Evolutionary conservation across 1,139 yeast genomes (phyloP), one percentile per base, ranked within the genome.

Genomic region (Kodamaea sp.): DNA sequence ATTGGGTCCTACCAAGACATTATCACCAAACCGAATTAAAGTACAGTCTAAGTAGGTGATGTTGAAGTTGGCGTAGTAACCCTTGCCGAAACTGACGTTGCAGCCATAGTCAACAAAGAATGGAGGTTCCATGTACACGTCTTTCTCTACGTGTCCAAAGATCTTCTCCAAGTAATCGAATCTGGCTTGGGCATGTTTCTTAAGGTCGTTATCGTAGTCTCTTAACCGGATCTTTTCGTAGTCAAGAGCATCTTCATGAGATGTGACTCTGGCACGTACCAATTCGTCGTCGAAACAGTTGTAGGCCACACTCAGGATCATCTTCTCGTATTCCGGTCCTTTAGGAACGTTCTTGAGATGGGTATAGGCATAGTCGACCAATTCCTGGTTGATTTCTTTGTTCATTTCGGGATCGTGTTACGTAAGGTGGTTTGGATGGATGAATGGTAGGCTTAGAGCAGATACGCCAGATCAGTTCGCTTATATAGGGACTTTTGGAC

Each of bases 1-100:
- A 48, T 76, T 77, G 11, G 90, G 88, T 0, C 86, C 90, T 29
- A 78, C 54, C 65, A 77, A 51, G 12, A 77, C 82, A 34, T 70
- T 51, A 45, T 79, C 71, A 4, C 90, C 90, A 42, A 83, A 70
- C n/a, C 60, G 70, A 19, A 83, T 78, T 25, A 79, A 48, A 1
- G 82, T 69, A 44, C 80, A 75, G 52, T 83, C 90, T 32, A 83
- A 61, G 38, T 80, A 63, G 0, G 78, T 73, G 29, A 41, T 29
- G 41, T 79, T 80, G 65, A 73, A 77, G 51, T 81, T 79, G 28
- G 72, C 66, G 46, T 76, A 79, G 46, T 76, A 76, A 5, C 53
- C 47, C 37, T 74, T 65, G 1, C 83, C 84, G 20, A 78, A 42
- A 29, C 51, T 55, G 11, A 72, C 61, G 50, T 79, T 78, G 53